phyloP scores from a whole-genome alignment of 2,329 filamentous ascomycete genomes.

The Plectosphaerella cucumerina region DNA sequence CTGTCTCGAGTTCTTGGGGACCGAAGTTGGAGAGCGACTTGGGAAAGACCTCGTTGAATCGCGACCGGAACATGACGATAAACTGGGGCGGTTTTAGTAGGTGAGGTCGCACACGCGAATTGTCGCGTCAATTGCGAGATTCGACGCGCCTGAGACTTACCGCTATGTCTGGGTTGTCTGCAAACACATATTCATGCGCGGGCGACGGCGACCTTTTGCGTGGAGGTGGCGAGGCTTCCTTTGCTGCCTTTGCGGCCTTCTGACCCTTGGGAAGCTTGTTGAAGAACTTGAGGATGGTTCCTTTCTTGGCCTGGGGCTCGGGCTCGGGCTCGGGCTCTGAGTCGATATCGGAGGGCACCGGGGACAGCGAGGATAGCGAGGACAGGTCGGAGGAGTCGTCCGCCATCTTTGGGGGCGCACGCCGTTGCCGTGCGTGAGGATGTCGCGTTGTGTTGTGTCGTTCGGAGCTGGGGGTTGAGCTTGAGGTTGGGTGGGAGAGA shows the following conservation, averaged over 20 bases:
- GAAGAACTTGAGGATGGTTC: slow-evolving; percentile 66
- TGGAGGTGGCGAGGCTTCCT: slow-evolving; percentile 60
- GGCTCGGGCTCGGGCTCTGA: slow-evolving; percentile 57
- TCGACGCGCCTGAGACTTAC: slow-evolving; percentile 59
- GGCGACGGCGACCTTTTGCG: slow-evolving; percentile 83
- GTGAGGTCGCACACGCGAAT: slow-evolving; percentile 40
- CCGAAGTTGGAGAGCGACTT: slow-evolving; percentile 86
- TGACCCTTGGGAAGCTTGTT: slow-evolving; percentile 48
- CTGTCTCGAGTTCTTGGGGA: slow-evolving; percentile 90
- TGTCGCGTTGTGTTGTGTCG: neutral
- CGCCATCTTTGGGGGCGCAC: slow-evolving; percentile 39
- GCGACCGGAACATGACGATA: slow-evolving; percentile 95
- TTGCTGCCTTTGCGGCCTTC: slow-evolving; percentile 31
- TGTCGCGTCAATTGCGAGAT: slow-evolving; percentile 42
- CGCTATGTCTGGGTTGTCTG: slow-evolving; percentile 87
- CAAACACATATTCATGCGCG: slow-evolving; percentile 82
- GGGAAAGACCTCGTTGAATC: slow-evolving; percentile 86
- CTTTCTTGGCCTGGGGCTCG: slow-evolving; percentile 37
- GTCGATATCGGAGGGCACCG: slow-evolving; percentile 39
- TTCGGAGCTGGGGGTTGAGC: neutral
- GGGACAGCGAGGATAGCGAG: slow-evolving; percentile 46
- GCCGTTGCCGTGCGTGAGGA: neutral
- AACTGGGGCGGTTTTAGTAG: slow-evolving; percentile 57
- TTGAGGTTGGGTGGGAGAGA: neutral
- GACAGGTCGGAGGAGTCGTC: slow-evolving; percentile 63